Evolutionary conservation across 306 rosid genomes (phyloP).

Genomic region (Ammopiptanthus mongolicus): DNA sequence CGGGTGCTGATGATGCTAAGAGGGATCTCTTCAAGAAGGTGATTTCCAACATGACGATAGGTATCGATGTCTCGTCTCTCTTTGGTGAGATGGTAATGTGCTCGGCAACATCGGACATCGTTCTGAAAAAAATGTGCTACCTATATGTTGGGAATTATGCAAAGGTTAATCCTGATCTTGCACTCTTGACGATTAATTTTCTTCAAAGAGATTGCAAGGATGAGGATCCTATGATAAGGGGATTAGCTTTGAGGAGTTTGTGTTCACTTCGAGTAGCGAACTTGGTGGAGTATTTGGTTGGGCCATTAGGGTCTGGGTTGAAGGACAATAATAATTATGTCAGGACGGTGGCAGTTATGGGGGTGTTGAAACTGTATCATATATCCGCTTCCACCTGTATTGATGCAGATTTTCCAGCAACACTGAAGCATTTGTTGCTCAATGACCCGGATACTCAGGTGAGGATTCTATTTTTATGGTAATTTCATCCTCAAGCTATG

Average conservation of each 20-base stretch:
- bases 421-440: slow-evolving; percentile 83
- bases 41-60: slow-evolving; percentile 94
- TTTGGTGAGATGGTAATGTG: slow-evolving; percentile 99
- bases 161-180: slow-evolving; percentile 91
- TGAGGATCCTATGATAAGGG: slow-evolving; percentile 92
- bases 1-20: slow-evolving; percentile 93
- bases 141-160: slow-evolving; percentile 96
- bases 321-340: slow-evolving; percentile 86
- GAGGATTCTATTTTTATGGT: slow-evolving; percentile 13
- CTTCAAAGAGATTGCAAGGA: slow-evolving; percentile 99
- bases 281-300: slow-evolving; percentile 95
- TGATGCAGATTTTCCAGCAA: slow-evolving; percentile 83
- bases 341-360: slow-evolving; percentile 83
- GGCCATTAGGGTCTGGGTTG: slow-evolving; percentile 91
- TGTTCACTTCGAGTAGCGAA: slow-evolving; percentile 83
- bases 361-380: slow-evolving; percentile 90
- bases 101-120: slow-evolving; percentile 89
- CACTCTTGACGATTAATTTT: slow-evolving; percentile 92
- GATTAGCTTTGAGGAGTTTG: slow-evolving; percentile 94
- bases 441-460: slow-evolving; percentile 93
- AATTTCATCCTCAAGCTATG: background rate
- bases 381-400: slow-evolving; percentile 88
- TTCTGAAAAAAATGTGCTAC: slow-evolving; percentile 95
- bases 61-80: slow-evolving; percentile 84
- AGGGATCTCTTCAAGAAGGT: slow-evolving; percentile 97